Conservation (phyloP, 805 yeast genomes). For the Cyberlindnera subsufficiens region DNA sequence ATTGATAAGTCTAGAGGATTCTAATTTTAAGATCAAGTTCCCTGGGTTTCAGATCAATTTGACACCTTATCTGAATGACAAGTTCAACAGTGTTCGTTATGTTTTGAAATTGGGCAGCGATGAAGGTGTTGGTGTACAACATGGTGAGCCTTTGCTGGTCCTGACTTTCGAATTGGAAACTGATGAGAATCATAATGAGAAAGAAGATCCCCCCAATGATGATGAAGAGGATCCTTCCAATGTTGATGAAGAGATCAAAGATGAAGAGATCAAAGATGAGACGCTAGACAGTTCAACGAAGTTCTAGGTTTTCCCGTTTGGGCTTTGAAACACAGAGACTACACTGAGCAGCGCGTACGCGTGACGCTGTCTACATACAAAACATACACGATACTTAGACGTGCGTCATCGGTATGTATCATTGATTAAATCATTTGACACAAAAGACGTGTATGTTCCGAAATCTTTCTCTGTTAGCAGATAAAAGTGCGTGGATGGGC, state of each 20-base stretch:
- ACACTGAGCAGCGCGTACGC: too few species aligned
- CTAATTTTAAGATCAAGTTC: conserved; percentile 43
- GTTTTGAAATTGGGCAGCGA: conserved; percentile 27
- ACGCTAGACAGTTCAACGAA: too few species aligned
- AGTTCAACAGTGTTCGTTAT: conserved; percentile 41
- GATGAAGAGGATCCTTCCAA: neutral
- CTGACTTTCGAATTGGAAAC: conserved; percentile 16
- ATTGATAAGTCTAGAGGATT: conserved; percentile 42
- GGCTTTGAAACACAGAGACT: too few species aligned
- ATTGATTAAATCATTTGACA: too few species aligned
- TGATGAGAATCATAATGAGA: neutral
- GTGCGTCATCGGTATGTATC: too few species aligned
- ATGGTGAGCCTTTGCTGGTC: conserved; percentile 17
- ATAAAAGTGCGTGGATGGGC: too few species aligned
- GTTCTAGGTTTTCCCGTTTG: too few species aligned
- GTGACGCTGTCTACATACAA: too few species aligned
- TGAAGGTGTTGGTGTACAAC: conserved; percentile 11
- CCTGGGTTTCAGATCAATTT: conserved; percentile 47
- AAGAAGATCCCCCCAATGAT: neutral
- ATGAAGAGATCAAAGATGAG: neutral
- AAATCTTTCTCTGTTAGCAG: too few species aligned
- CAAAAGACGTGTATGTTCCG: too few species aligned
- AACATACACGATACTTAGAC: too few species aligned
- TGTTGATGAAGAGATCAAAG: neutral
- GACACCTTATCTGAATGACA: conserved; percentile 35